Conservation (phyloP, 306 rosid genomes). For the Neltuma alba region DNA sequence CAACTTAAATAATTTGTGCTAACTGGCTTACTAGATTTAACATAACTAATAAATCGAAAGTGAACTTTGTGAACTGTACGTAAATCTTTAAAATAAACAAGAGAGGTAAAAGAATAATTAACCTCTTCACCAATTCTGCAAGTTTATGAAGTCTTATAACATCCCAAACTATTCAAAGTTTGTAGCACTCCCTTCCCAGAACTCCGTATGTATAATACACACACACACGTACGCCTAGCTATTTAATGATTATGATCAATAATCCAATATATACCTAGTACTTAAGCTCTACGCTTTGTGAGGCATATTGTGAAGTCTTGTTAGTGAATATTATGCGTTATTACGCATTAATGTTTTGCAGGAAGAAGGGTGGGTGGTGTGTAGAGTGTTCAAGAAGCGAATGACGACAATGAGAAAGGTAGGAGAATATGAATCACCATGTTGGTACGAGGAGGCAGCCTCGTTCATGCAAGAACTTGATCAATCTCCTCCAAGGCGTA, state of each 20-base stretch:
- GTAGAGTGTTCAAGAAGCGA: slow-evolving; percentile 82
- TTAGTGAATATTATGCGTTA: too few species aligned
- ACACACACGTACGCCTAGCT: not conserved
- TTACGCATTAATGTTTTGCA: slow-evolving; percentile 24
- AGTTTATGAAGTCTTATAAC: not conserved
- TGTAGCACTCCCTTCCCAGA: not conserved
- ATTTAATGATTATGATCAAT: not conserved
- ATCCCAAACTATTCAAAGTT: not conserved
- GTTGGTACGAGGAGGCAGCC: slow-evolving; percentile 74
- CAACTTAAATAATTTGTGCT: not conserved
- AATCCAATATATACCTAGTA: not conserved
- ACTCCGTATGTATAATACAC: too few species aligned
- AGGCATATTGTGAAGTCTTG: too few species aligned
- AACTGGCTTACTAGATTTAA: too few species aligned
- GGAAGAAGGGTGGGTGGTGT: slow-evolving; percentile 93
- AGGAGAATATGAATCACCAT: slow-evolving; percentile 74
- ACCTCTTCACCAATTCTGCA: not conserved
- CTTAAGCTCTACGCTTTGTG: too few species aligned
- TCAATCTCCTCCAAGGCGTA: slow-evolving; percentile 46
- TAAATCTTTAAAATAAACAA: not conserved
- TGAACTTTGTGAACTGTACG: not conserved
- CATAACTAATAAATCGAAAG: too few species aligned
- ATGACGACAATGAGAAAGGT: slow-evolving; percentile 58
- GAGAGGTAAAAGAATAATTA: not conserved
- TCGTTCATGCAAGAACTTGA: slow-evolving; percentile 74